Base-by-base conservation (phyloP, 1,284 basidiomycete species). In the Apiotrichum domesticum region DNA sequence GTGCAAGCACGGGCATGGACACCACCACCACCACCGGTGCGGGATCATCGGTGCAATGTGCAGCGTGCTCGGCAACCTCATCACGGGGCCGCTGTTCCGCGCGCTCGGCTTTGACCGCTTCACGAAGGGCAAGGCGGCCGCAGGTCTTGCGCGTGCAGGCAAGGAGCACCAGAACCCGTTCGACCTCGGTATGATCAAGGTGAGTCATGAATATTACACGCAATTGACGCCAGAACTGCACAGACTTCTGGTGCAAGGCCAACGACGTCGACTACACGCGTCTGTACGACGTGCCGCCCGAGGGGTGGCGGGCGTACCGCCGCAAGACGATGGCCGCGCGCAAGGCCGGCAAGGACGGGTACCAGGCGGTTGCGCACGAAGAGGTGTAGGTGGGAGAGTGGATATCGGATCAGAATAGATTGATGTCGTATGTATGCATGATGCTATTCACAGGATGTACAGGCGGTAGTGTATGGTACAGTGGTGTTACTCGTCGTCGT, bases 171-270 rank as follows among this genome's bases (percentile, higher is more conserved):
- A 82, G 52, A 98, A 99, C 76, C 96, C 96, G 42, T 99, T 98
- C 76, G 90, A 97, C 77, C 69, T 88, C 32, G 95, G 95, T 2
- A 51, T 88, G 11, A 72, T 86, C 13, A 81, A 83, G 59, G 76
- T 76, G 47, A 57, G 71, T 67, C n/a, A 13, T 39, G 37, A 39
- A 13, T 39, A 39, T 39, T 13, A 8, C 8, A 8, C 37, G 8
- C 37, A 7, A 39, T 54, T 57, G 40, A 45, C 29, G 9, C 43
- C 58, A 78, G 65, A 99, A 99, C 75, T 98, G 96, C 76, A 84
- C 83, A 63, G 95, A 98, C 77, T 98, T 99, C 73, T 98, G 95
- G 95, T 85, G 85, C 46, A 83, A 82, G 52, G 91, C 92, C 21
- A 79, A 81, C 58, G 90, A 88, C 1, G 85, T 98, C 33, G 87